Evolutionary conservation across 495 filamentous ascomycete species (phyloP), one percentile per base, ranked within the genome.

Genomic region (Neurospora sp.): DNA sequence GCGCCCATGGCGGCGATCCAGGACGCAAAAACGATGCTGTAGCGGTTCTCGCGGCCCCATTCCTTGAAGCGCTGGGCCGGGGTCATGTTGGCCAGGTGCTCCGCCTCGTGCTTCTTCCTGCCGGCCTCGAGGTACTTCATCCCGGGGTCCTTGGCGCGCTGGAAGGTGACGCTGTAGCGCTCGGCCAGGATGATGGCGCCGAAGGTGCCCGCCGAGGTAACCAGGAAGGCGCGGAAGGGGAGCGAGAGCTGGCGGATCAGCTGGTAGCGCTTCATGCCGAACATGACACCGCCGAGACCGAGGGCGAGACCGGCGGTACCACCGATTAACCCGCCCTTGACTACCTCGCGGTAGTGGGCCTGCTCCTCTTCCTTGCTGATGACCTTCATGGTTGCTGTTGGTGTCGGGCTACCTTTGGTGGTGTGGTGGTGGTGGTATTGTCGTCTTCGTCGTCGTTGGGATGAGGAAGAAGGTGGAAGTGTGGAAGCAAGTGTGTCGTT

Each of bases 341-440:
- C 75, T 68, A 96, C 94, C 39, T 87, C 84, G 71, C 78, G 75
- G 83, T 87, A 89, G 82, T 88, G 85, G 46, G 83, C 86, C 70
- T 83, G 78, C 84, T 97, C 94, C 86, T 98, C 93, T 89, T 97
- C 94, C 78, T 94, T 94, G 70, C 92, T 94, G 79, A 98, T 87
- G 77, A 98, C 83, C 90, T 98, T 98, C 95, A 98, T 98, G 53
- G 70, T 87, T 76, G 73, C 76, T 73, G 75, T 72, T 39, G 59
- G 39, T 70, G 71, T 31, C 39, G 68, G 48, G 68, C 69, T 73
- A 59, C 53, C 53, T 65, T 65, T 65, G 53, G 53, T 65, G 72
- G 69, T 37, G 71, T 48, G 70, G 31, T 39, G 16, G 44, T 46
- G 9, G n/a, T 4, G 46, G 4, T 20, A 27, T 44, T 46, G n/a